Conservation (phyloP, 495 filamentous ascomycete species). For the Penicillium robsamsonii region DNA sequence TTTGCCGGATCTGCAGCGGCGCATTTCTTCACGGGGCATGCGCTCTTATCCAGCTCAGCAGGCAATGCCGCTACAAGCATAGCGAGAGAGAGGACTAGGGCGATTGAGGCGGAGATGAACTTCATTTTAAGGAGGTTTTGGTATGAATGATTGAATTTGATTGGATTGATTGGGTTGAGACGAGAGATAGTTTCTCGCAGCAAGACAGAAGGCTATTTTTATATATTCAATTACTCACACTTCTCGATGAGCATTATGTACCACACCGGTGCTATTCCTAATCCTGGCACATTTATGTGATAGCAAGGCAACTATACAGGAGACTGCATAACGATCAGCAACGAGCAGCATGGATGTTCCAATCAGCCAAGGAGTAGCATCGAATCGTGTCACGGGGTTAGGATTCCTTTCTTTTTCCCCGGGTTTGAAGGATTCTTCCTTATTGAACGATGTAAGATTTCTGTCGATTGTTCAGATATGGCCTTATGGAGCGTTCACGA, state of each 20-base stretch:
- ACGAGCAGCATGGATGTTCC: no score
- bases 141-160: not conserved
- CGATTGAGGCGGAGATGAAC: not conserved
- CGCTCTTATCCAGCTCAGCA: not conserved
- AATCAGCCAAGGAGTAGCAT: no score
- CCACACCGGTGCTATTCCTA: not conserved
- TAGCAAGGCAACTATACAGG: not conserved
- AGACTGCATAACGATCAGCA: no score
- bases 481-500: no score
- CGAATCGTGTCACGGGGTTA: no score
- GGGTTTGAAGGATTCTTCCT: no score
- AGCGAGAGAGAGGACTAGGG: not conserved
- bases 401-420: no score
- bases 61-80: not conserved
- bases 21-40: not conserved
- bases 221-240: not conserved
- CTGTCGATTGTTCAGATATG: no score
- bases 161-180: not conserved
- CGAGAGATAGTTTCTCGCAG: not conserved
- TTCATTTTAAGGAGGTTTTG: not conserved
- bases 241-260: not conserved
- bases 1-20: not conserved
- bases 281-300: not conserved
- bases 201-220: not conserved
- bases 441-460: no score